Evolutionary conservation across 2,329 filamentous ascomycete genomes (phyloP), one percentile per base, ranked within the genome.

Genomic region (Penicillium vulpinum): DNA sequence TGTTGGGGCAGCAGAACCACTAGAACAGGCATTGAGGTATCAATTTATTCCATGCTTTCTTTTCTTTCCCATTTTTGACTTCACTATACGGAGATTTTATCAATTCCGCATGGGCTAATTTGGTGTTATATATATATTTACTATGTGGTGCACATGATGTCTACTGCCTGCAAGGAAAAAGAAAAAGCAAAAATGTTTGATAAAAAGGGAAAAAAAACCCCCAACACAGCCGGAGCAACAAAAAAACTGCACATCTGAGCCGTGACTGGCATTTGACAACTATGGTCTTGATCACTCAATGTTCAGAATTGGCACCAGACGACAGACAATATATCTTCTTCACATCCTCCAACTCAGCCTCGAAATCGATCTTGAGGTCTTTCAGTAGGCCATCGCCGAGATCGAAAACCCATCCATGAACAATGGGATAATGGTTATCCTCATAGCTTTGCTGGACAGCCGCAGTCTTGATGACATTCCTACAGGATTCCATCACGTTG

Each of bases 331-430:
- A 65, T 22, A 65, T 65, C 26, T 65, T 65, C 56, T 61, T 62
- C 29, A 65, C 54, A 44, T 62, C 62, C 29, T 63, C 67, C 43
- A 88, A 73, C 71, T 81, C 80, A 13, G 75, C 72, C 74, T 85
- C 80, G 62, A 86, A 85, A 67, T 88, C 81, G 62, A 88, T 78
- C 68, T 88, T 78, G 58, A 88, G 75, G 67, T 88, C 85, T 72
- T 83, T 86, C 57, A 90, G 77, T 66, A 88, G 73, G 10, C 88
- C 88, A 66, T 89, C 85, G 51, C 83, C 75, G 65, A 90, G 86
- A 60, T 83, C 85, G 77, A 90, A 90, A 43, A 89, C 87, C 87
- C 87, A 90, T 35, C 86, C 88, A 75, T 89, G 87, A 51, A 90
- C 87, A 59, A 90, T 81, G 51, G 88, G 88, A 68, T 83, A 90